Evolutionary conservation across 176 grass and related monocot species (phyloP).

Genomic region (Phoenix dactylifera): DNA sequence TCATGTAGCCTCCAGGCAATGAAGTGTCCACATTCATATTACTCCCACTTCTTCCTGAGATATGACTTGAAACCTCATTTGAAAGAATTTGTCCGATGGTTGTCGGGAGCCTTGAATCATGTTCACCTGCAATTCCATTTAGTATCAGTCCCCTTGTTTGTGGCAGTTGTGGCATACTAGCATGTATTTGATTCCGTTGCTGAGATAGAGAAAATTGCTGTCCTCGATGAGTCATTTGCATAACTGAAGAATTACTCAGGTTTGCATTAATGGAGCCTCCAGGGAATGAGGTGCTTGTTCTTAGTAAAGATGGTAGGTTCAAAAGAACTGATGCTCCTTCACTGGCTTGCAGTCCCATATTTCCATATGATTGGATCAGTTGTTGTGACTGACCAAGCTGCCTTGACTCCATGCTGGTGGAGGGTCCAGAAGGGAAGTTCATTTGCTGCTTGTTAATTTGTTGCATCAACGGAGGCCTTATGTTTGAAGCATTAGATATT

Average conservation of each 20-base stretch:
- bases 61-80: neutral
- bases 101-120: neutral
- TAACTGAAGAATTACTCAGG: neutral
- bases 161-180: neutral
- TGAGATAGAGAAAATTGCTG: conserved; percentile 1
- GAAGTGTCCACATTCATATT: neutral
- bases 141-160: conserved; percentile 1
- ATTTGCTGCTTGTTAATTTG: conserved; percentile 1
- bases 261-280: neutral
- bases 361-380: neutral
- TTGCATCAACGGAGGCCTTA: neutral
- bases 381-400: conserved; percentile 5
- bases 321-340: conserved; percentile 2
- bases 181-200: neutral
- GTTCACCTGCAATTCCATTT: neutral
- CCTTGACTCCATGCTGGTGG: neutral
- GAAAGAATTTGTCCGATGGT: neutral
- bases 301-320: neutral
- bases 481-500: neutral
- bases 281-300: neutral
- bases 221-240: neutral
- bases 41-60: neutral
- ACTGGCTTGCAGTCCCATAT: neutral
- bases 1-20: neutral
- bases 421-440: neutral